Evolutionary conservation across 2,329 filamentous ascomycete species (phyloP).

Genomic region (Ambrosiella beaveri): DNA sequence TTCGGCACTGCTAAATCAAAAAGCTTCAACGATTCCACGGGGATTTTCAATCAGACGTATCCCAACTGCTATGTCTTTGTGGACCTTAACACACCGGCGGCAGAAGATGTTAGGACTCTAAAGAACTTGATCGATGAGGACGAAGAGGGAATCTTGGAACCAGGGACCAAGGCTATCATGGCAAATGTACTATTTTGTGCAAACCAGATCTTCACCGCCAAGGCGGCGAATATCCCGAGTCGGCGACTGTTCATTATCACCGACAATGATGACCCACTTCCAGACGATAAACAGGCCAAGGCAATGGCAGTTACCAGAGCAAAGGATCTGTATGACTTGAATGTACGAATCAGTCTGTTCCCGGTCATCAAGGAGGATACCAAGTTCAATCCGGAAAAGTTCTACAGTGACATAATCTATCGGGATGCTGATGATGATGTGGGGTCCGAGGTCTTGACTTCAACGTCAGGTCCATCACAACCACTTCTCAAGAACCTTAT

Average conservation of each 20-base stretch:
- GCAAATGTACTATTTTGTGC: conserved; percentile 84
- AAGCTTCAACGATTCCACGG: conserved; percentile 57
- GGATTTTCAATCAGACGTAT: conserved; percentile 47
- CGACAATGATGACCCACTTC: conserved; percentile 77
- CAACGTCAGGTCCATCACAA: conserved; percentile 59
- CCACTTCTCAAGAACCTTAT: conserved; percentile 60
- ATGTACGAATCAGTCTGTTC: conserved; percentile 82
- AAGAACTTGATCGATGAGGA: conserved; percentile 63
- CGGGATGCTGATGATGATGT: conserved; percentile 54
- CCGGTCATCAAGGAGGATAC: conserved; percentile 44
- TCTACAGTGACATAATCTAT: conserved; percentile 95
- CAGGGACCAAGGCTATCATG: conserved; percentile 56
- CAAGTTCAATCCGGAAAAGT: conserved; percentile 61
- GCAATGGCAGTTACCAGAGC: conserved; percentile 70
- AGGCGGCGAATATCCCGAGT: conserved; percentile 84
- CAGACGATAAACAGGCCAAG: conserved; percentile 50
- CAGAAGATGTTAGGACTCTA: conserved; percentile 67
- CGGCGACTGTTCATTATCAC: conserved; percentile 89
- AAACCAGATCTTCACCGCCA: conserved; percentile 91
- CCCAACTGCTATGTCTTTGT: conserved; percentile 85
- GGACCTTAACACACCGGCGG: conserved; percentile 74
- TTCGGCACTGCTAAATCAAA: conserved; percentile 54
- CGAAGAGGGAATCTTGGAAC: conserved; percentile 52
- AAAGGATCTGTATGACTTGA: conserved; percentile 87
- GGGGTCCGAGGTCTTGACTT: conserved; percentile 35